A percentile compares a stretch with the other conserved stretches of the same genome.
Evolutionary conservation across 371 early-diverging fungal genomes (phyloP).

Genomic region (Mortierella sp.): DNA sequence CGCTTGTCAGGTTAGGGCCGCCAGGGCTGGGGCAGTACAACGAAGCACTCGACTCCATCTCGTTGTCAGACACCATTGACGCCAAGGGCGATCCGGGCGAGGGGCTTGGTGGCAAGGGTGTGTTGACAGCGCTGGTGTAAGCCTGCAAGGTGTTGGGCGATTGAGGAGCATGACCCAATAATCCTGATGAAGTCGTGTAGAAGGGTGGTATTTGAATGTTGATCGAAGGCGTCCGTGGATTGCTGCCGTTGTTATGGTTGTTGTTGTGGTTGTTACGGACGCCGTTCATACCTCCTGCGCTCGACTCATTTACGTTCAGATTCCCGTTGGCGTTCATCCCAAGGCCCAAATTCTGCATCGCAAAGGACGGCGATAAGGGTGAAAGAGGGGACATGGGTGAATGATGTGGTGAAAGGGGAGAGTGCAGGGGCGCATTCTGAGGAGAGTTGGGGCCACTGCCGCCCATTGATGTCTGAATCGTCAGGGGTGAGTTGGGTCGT

Average conservation of each 20-base stretch:
- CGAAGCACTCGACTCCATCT: conserved; percentile 58
- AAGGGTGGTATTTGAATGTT: conserved; percentile 48
- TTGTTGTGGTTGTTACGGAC: conserved; percentile 19
- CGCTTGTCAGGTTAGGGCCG: conserved; percentile 36
- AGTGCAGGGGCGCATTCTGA: conserved; percentile 48
- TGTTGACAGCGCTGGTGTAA: conserved; percentile 60
- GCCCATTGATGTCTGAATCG: conserved; percentile 52
- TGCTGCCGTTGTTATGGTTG: conserved; percentile 13
- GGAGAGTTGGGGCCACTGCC: conserved; percentile 42
- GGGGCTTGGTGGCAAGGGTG: conserved; percentile 64
- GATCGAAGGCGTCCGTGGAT: conserved; percentile 39
- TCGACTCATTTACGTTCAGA: conserved; percentile 28
- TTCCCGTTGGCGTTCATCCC: conserved; percentile 38
- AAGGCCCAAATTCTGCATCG: conserved; percentile 51
- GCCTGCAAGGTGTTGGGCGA: conserved; percentile 59
- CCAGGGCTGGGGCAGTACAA: conserved; percentile 58
- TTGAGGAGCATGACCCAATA: conserved; percentile 55
- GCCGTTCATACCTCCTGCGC: background rate
- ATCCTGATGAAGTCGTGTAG: conserved; percentile 37
- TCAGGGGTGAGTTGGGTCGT: conserved; percentile 46
- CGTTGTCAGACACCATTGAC: conserved; percentile 59
- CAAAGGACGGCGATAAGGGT: conserved; percentile 50
- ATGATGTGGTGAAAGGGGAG: conserved; percentile 43
- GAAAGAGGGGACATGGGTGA: conserved; percentile 53
- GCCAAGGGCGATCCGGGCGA: conserved; percentile 63